These are phyloP conservation scores for Penicillium janthinellum DNA, from an alignment of 2,329 filamentous ascomycete genomes.

Conservation along the genomic window DNA sequence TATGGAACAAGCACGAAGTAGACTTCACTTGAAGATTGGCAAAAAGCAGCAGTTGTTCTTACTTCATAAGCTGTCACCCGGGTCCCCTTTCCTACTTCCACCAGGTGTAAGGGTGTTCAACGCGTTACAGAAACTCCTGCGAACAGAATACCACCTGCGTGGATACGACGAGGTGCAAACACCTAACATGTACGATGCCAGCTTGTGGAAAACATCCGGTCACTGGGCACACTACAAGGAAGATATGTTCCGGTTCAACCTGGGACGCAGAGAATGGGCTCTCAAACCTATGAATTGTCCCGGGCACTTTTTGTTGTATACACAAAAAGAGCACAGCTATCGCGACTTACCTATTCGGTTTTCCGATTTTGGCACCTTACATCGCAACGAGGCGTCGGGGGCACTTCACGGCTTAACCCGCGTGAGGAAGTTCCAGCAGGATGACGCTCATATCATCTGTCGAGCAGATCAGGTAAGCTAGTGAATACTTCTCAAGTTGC, in stretches of 20 bases:
- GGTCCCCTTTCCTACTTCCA: constrained; percentile 90
- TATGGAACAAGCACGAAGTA: constrained; percentile 84
- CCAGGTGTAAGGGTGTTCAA: constrained; percentile 95
- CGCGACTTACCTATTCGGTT: constrained; percentile 87
- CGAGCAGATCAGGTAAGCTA: too few species aligned
- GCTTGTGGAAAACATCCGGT: constrained; percentile 91
- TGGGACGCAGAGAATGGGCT: constrained; percentile 75
- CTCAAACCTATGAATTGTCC: constrained; percentile 99
- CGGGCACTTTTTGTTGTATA: constrained; percentile 87
- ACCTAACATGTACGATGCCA: constrained; percentile 93
- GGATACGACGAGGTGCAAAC: constrained; percentile 94
- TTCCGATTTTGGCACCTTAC: constrained; percentile 72
- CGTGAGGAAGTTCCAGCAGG: constrained; percentile 78
- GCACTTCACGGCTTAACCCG: constrained; percentile 87
- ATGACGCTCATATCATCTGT: too few species aligned
- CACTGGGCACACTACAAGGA: constrained; percentile 95
- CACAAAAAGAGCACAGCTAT: constrained; percentile 80
- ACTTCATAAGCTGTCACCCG: constrained; percentile 92
- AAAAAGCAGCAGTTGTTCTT: constrained; percentile 97
- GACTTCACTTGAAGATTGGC: constrained; percentile 78
- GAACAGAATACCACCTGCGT: constrained; percentile 86
- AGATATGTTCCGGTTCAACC: constrained; percentile 82
- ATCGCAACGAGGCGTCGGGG: constrained; percentile 93
- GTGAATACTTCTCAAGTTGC: too few species aligned
- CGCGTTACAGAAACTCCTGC: constrained; percentile 76